Evolutionary conservation across 768 basidiomycete species (phyloP), one percentile per base, ranked within the genome.

Genomic region (Boletus tylopilopsis): DNA sequence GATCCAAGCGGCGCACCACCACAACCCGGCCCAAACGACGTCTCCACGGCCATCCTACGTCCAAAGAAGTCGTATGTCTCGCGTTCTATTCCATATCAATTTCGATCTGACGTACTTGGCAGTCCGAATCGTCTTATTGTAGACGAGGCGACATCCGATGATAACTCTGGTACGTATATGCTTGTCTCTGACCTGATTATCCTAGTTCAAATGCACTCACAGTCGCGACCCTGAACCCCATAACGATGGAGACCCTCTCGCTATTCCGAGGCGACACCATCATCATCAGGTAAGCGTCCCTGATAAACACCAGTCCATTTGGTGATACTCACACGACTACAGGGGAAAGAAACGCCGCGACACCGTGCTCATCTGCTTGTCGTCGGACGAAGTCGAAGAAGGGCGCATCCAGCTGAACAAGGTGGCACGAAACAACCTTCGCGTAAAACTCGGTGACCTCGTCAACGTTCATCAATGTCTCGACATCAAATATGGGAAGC

Each of bases 401-500:
- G 95, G 96, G 50, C 90, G 91, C 67, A 94, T 99, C 55, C 94
- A 96, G 63, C 75, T 99, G 73, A 99, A 99, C 85, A 98, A 98
- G 72, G 96, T 99, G 30, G 96, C 96, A n/a, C 91, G 96, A 50
- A 95, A 97, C 76, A 98, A 99, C 73, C 73, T 98, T 40, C 90
- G 95, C 47, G 92, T 98, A 60, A 98, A 97, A 76, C 85, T 98
- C 36, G 95, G 90, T 36, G 96, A 99, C 70, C 79, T 98, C 47
- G 93, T 93, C 66, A 90, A 90, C 54, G 94, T 99, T 1, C 94
- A 98, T 69, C 84, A 91, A 62, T 97, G 94, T 67, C 81, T 87
- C 51, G 95, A 98, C 64, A 97, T 98, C 78, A 96, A 97, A 72
- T 99, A 99, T 69, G 96, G 96, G 57, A 98, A 99, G 69, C 87